Evolutionary conservation across 2,329 filamentous ascomycete genomes (phyloP), one percentile per base, ranked within the genome.

Genomic region (Lecanosticta acicola): DNA sequence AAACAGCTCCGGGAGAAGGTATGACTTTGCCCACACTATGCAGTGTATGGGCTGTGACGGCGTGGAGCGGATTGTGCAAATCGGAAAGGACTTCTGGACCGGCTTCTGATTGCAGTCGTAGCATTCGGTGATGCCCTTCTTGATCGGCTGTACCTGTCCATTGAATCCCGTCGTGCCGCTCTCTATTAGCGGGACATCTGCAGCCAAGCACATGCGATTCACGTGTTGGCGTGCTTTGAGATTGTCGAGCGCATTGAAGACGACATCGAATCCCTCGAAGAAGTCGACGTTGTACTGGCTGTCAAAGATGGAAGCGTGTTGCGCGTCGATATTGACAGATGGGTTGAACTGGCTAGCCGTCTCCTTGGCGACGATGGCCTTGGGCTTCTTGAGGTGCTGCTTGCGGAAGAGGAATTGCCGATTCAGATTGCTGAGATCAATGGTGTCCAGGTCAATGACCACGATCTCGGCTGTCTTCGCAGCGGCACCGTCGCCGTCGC

Each of bases 11-110:
- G 88, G 93, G 50, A 98, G 79, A 7, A 98, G 76, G 66, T 97
- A 98, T 65, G 89, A 95, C 71, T 97, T 98, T 16, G 80, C 91
- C 93, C 93, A 98, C 2, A 98, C 91, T 51, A 98, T 98, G 71
- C 93, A 97, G 69, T 98, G 93, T 35, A 98, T 97, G 0, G 91
- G 87, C 60, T 97, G 91, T 55, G 86, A 94, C 0, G 93, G 93
- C 0, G 90, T 98, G 66, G 88, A 96, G 65, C 93, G 81, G 59
- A 98, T 97, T 1, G 93, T 98, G 71, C 93, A 98, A 34, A 97
- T 90, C 1, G 93, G 90, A 62, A 94, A 97, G 1, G 85, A 85
- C 66, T 95, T 97, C 4, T 91, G 91, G 1, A 85, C 81, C 50
- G 91, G 85, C 67, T 98, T 98, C 2, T 82, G 78, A 11, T 82